Evolutionary conservation across 1,284 basidiomycete species (phyloP).

Genomic region (Irpex sp.): DNA sequence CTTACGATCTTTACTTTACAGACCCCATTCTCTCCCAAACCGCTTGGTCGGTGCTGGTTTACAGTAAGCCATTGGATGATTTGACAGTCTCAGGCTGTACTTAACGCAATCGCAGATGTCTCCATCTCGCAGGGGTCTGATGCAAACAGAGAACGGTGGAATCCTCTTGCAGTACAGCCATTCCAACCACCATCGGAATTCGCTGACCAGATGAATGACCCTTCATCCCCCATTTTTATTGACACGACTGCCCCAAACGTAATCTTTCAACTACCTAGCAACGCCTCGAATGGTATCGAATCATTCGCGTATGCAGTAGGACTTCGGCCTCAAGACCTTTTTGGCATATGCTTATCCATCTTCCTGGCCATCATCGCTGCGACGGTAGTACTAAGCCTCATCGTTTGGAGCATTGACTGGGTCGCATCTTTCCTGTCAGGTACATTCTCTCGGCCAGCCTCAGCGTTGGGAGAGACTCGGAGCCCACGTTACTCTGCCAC

Average conservation of each 20-base stretch:
- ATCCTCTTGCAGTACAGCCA: conserved; percentile 57
- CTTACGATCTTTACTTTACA: conserved; percentile 31
- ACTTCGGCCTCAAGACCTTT: conserved; percentile 79
- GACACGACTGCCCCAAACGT: conserved; percentile 64
- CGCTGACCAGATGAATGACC: conserved; percentile 66
- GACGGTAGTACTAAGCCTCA: conserved; percentile 63
- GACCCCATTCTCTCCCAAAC: conserved; percentile 85
- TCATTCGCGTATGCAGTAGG: conserved; percentile 82
- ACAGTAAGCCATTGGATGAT: conserved; percentile 60
- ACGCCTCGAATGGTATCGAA: conserved; percentile 65
- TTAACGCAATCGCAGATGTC: conserved; percentile 50
- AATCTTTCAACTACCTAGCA: conserved; percentile 66
- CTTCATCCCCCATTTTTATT: conserved; percentile 75
- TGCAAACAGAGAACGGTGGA: conserved; percentile 51
- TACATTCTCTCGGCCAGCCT: conserved; percentile 23
- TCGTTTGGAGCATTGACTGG: conserved; percentile 74
- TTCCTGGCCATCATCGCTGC: conserved; percentile 81
- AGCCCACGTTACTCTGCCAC: conserved; percentile 50
- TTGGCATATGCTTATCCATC: conserved; percentile 77
- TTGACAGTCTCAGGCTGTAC: background rate
- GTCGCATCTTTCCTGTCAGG: conserved; percentile 39
- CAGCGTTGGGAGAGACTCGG: conserved; percentile 38
- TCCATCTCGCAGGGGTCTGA: conserved; percentile 55
- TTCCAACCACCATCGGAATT: conserved; percentile 68
- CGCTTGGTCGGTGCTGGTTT: conserved; percentile 84